Percentiles rank a stretch among this genome's conserved stretches.
Conservation (phyloP, 225 moss, liverwort and hornwort genomes). For the Lunularia cruciata region DNA sequence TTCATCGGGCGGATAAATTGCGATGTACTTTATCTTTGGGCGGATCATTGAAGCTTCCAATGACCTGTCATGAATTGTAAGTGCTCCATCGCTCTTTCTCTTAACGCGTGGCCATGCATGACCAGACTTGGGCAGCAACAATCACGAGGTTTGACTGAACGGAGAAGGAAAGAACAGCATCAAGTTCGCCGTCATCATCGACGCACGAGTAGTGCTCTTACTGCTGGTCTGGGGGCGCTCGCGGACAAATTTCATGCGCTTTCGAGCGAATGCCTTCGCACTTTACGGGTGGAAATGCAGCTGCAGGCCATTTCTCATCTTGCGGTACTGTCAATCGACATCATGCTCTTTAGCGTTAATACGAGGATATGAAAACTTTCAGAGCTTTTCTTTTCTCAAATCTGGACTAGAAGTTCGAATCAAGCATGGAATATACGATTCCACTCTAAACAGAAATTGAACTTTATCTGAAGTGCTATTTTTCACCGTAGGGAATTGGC, state of each 20-base stretch:
- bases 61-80: no score
- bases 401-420: no score
- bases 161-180: conserved; percentile 63
- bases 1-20: no score
- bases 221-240: conserved; percentile 92
- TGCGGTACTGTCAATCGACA: conserved; percentile 57
- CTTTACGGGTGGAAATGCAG: conserved; percentile 96
- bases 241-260: conserved; percentile 93
- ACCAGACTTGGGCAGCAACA: conserved; percentile 81
- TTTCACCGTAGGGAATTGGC: conserved; percentile 64
- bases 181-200: conserved; percentile 86
- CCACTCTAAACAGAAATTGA: no score
- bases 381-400: no score
- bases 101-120: not conserved
- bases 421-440: no score
- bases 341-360: no score
- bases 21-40: no score
- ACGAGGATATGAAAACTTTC: no score
- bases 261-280: conserved; percentile 95
- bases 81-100: no score
- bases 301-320: conserved; percentile 90
- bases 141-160: conserved; percentile 69
- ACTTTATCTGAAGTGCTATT: not conserved
- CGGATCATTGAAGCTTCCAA: no score
- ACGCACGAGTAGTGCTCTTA: conserved; percentile 94